Conservation (phyloP, 495 filamentous ascomycete species). For the Penicillium robsamsonii region DNA sequence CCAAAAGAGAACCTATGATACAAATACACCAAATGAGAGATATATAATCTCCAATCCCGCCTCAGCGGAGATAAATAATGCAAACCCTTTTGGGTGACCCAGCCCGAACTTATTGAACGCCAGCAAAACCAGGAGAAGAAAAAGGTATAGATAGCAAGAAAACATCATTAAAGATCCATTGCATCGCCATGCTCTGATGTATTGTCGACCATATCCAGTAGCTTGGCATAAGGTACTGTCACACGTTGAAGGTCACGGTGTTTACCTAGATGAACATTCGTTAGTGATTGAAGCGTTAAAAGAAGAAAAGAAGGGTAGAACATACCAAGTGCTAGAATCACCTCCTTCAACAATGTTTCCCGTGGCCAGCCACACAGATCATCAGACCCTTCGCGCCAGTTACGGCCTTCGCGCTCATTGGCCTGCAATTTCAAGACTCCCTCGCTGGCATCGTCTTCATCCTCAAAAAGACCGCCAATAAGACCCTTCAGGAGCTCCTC, state of each 20-base stretch:
- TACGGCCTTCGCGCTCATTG: conserved; percentile 57
- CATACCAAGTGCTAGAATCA: conserved; percentile 89
- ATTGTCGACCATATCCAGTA: conserved; percentile 60
- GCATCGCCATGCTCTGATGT: conserved; percentile 49
- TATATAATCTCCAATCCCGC: not conserved
- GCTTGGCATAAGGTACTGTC: conserved; percentile 83
- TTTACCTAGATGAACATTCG: conserved; percentile 63
- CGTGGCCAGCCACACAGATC: conserved; percentile 84
- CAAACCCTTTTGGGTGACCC: conserved; percentile 5
- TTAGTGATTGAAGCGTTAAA: conserved; percentile 28
- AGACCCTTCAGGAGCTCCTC: conserved; percentile 84
- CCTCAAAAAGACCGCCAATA: conserved; percentile 65
- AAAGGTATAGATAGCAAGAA: conserved; percentile 4
- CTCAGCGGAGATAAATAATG: conserved; percentile 11
- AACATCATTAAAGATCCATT: conserved; percentile 45
- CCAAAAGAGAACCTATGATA: conserved; percentile 8
- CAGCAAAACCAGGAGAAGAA: conserved; percentile 6
- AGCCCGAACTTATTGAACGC: conserved; percentile 17
- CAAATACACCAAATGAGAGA: conserved; percentile 12
- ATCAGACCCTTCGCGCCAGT: conserved; percentile 49
- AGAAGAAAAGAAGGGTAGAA: conserved; percentile 15
- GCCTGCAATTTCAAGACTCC: conserved; percentile 50
- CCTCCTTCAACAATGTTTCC: conserved; percentile 79
- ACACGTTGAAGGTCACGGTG: conserved; percentile 87
- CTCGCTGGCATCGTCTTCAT: conserved; percentile 42